These are phyloP conservation scores for Cajanus cajan DNA, from an alignment of 306 rosid species.

Conservation along the genomic window DNA sequence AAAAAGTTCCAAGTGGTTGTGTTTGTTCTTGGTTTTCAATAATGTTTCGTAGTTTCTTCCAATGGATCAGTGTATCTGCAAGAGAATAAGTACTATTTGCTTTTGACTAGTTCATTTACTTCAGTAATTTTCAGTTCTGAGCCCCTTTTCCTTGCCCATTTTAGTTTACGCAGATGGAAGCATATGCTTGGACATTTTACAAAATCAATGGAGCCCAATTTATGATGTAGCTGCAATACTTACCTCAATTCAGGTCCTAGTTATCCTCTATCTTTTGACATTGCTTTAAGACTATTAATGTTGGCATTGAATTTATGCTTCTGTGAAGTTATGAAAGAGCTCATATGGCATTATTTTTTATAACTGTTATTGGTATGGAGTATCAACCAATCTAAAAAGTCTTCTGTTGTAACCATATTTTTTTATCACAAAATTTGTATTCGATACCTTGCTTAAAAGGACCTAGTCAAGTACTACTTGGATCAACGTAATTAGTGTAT, in stretches of 20 bases:
- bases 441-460: too few species aligned
- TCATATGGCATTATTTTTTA: too few species aligned
- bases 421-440: too few species aligned
- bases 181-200: slow-evolving; percentile 83
- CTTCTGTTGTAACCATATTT: too few species aligned
- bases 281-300: background rate
- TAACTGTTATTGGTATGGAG: too few species aligned
- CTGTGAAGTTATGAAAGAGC: background rate
- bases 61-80: background rate
- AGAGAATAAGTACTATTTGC: background rate
- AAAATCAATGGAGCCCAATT: slow-evolving; percentile 92
- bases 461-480: too few species aligned
- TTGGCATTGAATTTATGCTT: background rate
- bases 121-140: too few species aligned
- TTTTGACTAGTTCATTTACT: too few species aligned
- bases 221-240: slow-evolving; percentile 93
- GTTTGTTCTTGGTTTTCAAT: background rate
- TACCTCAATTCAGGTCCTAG: slow-evolving; percentile 81
- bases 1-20: background rate
- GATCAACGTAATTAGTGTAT: too few species aligned
- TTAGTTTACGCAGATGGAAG: slow-evolving; percentile 94
- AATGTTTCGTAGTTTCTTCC: background rate
- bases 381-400: too few species aligned
- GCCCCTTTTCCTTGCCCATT: too few species aligned
- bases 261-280: background rate